Percentiles rank a stretch among this genome's conserved stretches.
phyloP scores from a whole-genome alignment of 1,139 yeast genomes.

The Kodamaea suecica region DNA sequence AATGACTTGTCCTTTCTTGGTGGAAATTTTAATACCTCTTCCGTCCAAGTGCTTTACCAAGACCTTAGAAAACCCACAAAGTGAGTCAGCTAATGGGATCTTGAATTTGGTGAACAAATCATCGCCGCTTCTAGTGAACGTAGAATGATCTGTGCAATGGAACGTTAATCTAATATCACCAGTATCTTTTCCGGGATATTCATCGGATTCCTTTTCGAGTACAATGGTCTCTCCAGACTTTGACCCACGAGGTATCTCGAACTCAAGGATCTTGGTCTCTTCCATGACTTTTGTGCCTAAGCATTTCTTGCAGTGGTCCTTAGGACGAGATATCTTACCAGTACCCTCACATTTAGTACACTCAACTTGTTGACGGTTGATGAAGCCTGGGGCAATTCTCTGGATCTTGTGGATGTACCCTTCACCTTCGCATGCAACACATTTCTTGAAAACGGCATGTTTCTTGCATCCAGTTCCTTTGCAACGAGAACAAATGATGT shows the following conservation, averaged over 20 bases:
- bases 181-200: conserved; percentile 66
- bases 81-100: conserved; percentile 73
- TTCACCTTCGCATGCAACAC: conserved; percentile 70
- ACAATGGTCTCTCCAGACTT: conserved; percentile 58
- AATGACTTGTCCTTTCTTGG: conserved; percentile 74
- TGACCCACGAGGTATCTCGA: conserved; percentile 74
- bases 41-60: conserved; percentile 80
- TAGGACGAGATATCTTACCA: conserved; percentile 60
- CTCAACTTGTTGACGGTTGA: conserved; percentile 57
- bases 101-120: conserved; percentile 62
- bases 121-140: conserved; percentile 56
- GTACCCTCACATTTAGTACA: conserved; percentile 74
- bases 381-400: conserved; percentile 75
- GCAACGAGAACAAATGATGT: conserved; percentile 68
- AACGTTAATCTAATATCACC: conserved; percentile 76
- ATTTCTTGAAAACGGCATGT: conserved; percentile 53
- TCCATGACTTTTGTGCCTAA: conserved; percentile 59
- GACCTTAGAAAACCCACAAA: conserved; percentile 72
- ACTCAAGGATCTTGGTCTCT: conserved; percentile 73
- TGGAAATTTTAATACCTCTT: conserved; percentile 59
- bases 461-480: conserved; percentile 71
- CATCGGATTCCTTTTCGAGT: conserved; percentile 72
- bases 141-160: conserved; percentile 42
- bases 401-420: conserved; percentile 62
- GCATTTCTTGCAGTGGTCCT: conserved; percentile 79